phyloP scores from a whole-genome alignment of 2,329 filamentous ascomycete genomes.

The Pseudogymnoascus sp. region DNA sequence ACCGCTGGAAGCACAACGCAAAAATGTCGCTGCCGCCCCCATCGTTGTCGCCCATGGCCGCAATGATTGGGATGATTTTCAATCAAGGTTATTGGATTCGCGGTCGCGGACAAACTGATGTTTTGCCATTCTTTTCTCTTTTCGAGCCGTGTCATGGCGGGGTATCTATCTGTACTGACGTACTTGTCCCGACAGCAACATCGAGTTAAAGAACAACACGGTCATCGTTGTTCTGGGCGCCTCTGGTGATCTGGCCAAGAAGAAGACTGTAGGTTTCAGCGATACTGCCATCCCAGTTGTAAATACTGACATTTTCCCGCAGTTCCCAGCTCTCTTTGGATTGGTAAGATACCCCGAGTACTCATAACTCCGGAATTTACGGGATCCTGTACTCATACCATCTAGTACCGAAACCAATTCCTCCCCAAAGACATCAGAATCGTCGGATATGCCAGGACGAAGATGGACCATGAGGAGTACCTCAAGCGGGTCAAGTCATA shows the following conservation, averaged over 20 bases:
- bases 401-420: constrained; percentile 95
- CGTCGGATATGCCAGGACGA: constrained; percentile 96
- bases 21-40: not conserved
- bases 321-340: constrained; percentile 97
- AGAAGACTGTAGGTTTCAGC: constrained; percentile 74
- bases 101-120: not conserved
- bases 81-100: not conserved
- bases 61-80: not conserved
- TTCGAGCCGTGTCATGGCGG: not conserved
- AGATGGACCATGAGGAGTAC: constrained; percentile 98
- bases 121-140: not conserved
- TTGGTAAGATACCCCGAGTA: constrained; percentile 58
- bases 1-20: not conserved
- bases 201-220: constrained; percentile 98
- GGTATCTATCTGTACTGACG: not conserved
- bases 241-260: constrained; percentile 96
- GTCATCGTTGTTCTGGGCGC: constrained; percentile 93
- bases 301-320: constrained; percentile 20
- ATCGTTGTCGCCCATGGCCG: not conserved
- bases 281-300: constrained; percentile 14
- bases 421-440: constrained; percentile 94
- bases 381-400: constrained; percentile 14
- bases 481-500: constrained; percentile 91
- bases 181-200: constrained; percentile 48
- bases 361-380: not conserved